Percentiles rank a stretch among this genome's conserved stretches.
Conservation (phyloP, 192 early-diverging fungal genomes). For the Gigaspora rosea region DNA sequence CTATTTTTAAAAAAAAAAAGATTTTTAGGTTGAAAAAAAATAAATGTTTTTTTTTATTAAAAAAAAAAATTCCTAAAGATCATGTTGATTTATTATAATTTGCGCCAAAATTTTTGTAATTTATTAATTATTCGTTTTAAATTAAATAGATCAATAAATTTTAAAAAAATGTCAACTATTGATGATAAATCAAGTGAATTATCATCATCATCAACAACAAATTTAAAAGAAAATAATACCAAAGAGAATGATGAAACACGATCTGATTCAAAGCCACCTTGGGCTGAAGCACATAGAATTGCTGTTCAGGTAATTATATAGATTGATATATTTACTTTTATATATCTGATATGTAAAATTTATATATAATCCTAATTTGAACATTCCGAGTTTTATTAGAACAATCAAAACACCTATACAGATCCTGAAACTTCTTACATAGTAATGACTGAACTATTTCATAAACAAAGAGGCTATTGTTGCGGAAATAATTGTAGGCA, state of each 20-base stretch:
- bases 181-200: conserved; percentile 29
- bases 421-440: conserved; percentile 68
- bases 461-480: conserved; percentile 61
- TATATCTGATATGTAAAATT: background rate
- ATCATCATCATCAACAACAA: background rate
- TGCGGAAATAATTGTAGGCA: conserved; percentile 70
- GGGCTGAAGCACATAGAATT: conserved; percentile 36
- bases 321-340: background rate
- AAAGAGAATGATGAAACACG: conserved; percentile 33
- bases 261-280: conserved; percentile 39
- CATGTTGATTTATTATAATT: no score
- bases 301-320: conserved; percentile 39
- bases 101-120: no score
- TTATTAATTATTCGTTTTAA: no score
- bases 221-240: conserved; percentile 10
- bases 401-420: conserved; percentile 53
- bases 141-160: no score
- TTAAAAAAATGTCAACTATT: no score
- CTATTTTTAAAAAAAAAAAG: no score
- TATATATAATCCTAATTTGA: background rate
- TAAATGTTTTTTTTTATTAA: no score
- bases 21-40: no score
- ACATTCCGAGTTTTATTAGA: conserved; percentile 28
- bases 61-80: no score
- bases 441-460: conserved; percentile 65